Conservation (phyloP, 352 stramenopile genomes). For the Pythium guiyangense region DNA sequence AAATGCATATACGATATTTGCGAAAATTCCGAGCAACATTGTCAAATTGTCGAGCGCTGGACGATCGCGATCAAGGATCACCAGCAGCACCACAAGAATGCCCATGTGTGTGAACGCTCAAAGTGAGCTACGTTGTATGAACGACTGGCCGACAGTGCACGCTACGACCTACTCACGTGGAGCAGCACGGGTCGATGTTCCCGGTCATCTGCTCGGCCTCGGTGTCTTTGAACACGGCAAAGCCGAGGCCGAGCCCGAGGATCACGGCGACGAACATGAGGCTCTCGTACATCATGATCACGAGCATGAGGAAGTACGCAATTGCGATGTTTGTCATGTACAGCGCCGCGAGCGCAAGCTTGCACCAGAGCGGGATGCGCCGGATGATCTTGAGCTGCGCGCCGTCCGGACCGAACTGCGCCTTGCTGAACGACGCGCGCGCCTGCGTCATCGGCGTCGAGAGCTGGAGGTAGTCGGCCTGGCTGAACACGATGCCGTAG, state of each 20-base stretch:
- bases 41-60: too few species aligned
- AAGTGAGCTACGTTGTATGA: too few species aligned
- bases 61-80: too few species aligned
- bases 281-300: constrained; percentile 85
- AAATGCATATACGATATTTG: too few species aligned
- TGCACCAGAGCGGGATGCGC: constrained; percentile 64
- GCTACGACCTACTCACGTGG: constrained; percentile 53
- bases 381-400: constrained; percentile 38
- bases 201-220: constrained; percentile 60
- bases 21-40: too few species aligned
- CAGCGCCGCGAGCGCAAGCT: constrained; percentile 45
- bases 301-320: constrained; percentile 82
- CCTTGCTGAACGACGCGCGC: constrained; percentile 17
- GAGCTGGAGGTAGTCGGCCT: constrained; percentile 51
- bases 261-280: constrained; percentile 78
- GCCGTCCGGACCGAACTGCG: constrained; percentile 12
- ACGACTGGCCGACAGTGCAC: too few species aligned
- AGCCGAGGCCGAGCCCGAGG: constrained; percentile 65
- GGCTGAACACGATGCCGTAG: constrained; percentile 53
- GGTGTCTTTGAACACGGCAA: constrained; percentile 82
- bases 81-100: too few species aligned
- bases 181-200: constrained; percentile 77
- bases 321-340: constrained; percentile 79
- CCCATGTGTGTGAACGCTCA: too few species aligned
- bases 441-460: constrained; percentile 23